Percentiles rank a stretch among this genome's conserved stretches.
Evolutionary conservation across 2,329 filamentous ascomycete genomes (phyloP).

Genomic region (Alternaria ethzedia): DNA sequence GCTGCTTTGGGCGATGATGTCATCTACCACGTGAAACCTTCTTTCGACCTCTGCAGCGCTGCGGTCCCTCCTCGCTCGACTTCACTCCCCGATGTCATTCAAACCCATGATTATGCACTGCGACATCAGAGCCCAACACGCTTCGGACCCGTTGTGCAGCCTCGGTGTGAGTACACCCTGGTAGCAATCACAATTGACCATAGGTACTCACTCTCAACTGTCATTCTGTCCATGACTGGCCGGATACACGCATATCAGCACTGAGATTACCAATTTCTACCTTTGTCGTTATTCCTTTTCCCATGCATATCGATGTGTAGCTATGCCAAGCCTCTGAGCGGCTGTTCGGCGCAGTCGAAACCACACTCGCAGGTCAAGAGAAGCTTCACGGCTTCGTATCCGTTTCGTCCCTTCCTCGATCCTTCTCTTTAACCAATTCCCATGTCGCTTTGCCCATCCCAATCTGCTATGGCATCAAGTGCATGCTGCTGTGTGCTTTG

Average conservation of each 20-base stretch:
- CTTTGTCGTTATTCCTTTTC: not conserved
- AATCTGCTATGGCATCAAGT: not conserved
- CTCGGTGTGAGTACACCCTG: not conserved
- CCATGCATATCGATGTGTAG: not conserved
- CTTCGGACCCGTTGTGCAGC: not conserved
- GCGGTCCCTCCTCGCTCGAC: not conserved
- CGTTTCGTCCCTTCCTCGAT: not conserved
- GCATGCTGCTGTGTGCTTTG: not conserved
- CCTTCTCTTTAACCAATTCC: not conserved
- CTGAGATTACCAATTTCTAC: not conserved
- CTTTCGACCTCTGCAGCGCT: not conserved
- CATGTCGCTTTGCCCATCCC: not conserved
- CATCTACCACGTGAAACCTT: conserved; percentile 26
- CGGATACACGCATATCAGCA: not conserved
- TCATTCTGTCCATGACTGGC: not conserved
- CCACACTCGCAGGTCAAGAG: not conserved
- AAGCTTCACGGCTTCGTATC: not conserved
- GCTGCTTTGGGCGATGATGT: conserved; percentile 38
- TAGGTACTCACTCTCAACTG: not conserved
- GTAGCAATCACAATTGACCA: not conserved
- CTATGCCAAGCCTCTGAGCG: conserved; percentile 11
- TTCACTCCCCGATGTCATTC: not conserved
- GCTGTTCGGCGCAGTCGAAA: conserved; percentile 19
- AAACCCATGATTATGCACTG: not conserved
- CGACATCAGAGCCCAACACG: not conserved